These are phyloP conservation scores for Poa annua DNA, from an alignment of 176 grass and related monocot genomes.

Conservation along the genomic window DNA sequence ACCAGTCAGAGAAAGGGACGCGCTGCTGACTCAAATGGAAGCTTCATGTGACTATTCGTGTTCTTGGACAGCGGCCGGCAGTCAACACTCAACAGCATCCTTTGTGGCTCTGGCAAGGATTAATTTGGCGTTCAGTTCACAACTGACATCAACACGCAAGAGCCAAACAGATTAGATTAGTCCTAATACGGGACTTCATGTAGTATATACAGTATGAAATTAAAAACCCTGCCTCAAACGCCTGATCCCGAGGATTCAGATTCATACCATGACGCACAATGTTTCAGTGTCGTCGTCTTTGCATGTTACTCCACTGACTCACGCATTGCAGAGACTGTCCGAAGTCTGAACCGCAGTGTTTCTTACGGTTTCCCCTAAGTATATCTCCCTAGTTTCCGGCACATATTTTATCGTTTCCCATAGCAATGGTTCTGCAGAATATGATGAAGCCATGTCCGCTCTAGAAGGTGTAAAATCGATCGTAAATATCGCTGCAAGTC, in stretches of 20 bases:
- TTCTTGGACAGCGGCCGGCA: neutral
- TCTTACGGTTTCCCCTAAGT: too few relatives aligned
- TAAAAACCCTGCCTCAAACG: neutral
- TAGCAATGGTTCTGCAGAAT: too few relatives aligned
- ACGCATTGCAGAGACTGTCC: too few relatives aligned
- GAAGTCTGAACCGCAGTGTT: too few relatives aligned
- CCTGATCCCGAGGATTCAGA: neutral
- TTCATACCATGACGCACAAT: neutral
- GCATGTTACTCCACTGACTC: neutral
- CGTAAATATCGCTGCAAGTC: too few relatives aligned
- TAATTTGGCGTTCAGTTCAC: neutral
- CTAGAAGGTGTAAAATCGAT: too few relatives aligned
- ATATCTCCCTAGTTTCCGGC: too few relatives aligned
- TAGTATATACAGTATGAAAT: too few relatives aligned
- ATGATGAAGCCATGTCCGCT: too few relatives aligned
- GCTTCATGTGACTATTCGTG: neutral
- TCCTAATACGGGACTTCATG: neutral
- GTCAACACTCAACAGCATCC: neutral
- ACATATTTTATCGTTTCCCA: too few relatives aligned
- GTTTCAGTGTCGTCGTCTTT: neutral
- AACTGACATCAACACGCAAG: neutral
- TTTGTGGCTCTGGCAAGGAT: neutral
- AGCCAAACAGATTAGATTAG: neutral
- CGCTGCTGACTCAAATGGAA: neutral
- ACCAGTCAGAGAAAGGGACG: neutral